A percentile compares a stretch with the other conserved stretches of the same genome.
phyloP scores from a whole-genome alignment of 2,329 filamentous ascomycete species.

The Arthroderma sp. region DNA sequence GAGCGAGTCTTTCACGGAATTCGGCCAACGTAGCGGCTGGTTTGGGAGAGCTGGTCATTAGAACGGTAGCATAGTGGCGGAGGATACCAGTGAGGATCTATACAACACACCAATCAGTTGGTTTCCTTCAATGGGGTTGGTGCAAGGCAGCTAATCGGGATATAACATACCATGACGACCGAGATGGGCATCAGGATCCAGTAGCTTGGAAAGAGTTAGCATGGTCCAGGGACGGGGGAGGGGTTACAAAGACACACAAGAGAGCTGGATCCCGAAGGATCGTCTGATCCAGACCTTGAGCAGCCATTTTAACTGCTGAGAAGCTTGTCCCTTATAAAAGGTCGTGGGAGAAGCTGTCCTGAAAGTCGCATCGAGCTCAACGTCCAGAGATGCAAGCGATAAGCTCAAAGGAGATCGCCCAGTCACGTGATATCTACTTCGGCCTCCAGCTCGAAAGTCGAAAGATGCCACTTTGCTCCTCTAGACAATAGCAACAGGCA shows the following conservation, averaged over 20 bases:
- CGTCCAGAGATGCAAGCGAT: not conserved
- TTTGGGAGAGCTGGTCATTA: constrained; percentile 78
- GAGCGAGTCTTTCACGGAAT: constrained; percentile 67
- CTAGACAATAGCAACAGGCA: constrained; percentile 18
- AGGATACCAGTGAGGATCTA: constrained; percentile 86
- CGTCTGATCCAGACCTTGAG: constrained; percentile 69
- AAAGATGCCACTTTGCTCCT: not conserved
- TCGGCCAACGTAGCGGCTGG: constrained; percentile 50
- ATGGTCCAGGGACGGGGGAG: not conserved
- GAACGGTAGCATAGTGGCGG: constrained; percentile 88
- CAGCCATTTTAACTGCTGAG: constrained; percentile 53
- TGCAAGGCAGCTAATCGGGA: not conserved
- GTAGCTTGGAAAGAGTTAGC: constrained; percentile 51
- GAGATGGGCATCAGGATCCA: constrained; percentile 98
- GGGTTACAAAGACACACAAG: constrained; percentile 57
- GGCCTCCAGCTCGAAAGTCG: not conserved
- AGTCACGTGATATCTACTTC: not conserved
- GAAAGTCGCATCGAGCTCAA: not conserved
- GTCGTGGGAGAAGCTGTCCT: not conserved
- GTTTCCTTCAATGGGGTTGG: not conserved
- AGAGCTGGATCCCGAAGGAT: constrained; percentile 97
- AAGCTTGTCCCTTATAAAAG: not conserved
- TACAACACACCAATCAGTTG: not conserved
- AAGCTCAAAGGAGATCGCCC: not conserved
- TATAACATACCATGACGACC: constrained; percentile 65